Base-by-base conservation (phyloP, 1,284 basidiomycete genomes). In the Polyporus tsugae region DNA sequence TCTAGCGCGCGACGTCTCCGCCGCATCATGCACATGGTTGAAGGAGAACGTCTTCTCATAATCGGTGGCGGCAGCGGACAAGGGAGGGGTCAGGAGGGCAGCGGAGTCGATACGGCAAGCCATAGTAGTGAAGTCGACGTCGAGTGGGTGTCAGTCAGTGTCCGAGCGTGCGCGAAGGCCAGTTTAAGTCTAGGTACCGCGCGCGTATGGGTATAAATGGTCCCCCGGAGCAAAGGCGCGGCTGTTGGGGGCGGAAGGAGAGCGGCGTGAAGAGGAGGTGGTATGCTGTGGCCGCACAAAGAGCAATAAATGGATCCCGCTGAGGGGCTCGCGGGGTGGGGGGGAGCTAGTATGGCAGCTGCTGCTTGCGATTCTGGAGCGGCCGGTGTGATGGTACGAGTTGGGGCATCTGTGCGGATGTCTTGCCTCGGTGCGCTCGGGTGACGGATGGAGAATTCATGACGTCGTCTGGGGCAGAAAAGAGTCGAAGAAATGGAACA, bases 71-170 rank as follows among this genome's bases (percentile, higher is more conserved):
- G 63, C 49, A 29, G 61, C 65, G 53, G 71, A 69, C 55, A 68
- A 49, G n/a, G 77, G 75, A 41, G 77, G 76, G 29, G 76, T 78
- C 39, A 71, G 74, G 19, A 75, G 63, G 17, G 35, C 63, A 55
- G 67, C 58, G 61, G 44, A 29, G 63, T 65, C 62, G 61, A 49
- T 29, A 25, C 25, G 53, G 62, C 46, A 38, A 39, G 66, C 46
- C 67, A 70, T 69, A 41, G 35, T 44, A 38, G 33, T n/a, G 44
- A 44, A 36, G 35, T 58, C 55, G 35, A 33, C 52, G 52, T 53
- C 25, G 29, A 33, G 13, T 29, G 35, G 58, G 29, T 58, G 35
- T 38, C 29, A 19, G 35, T 58, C 35, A 13, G 52, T 35, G 52
- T n/a, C 17, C 35, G 35, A 36, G 52, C 15, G 33, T 57, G 55